Percentiles rank a stretch among this genome's conserved stretches.
Conservation (phyloP, 2,329 filamentous ascomycete genomes). For the Dactylellina drechsleri region DNA sequence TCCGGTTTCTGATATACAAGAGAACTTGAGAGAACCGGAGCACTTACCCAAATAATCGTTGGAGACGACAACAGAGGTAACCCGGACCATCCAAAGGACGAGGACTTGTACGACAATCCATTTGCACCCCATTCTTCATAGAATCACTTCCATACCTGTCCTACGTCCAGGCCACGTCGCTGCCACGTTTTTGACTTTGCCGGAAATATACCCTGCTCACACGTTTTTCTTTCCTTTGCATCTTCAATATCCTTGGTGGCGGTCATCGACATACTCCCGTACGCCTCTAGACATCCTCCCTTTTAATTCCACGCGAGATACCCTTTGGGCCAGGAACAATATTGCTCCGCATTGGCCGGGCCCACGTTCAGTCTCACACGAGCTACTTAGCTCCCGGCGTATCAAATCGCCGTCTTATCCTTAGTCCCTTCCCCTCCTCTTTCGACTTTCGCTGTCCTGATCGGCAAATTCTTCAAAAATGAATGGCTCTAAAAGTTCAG, state of each 20-base stretch:
- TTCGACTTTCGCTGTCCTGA: conserved; percentile 6
- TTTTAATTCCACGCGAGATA: conserved; percentile 47
- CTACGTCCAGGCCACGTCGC: conserved; percentile 54
- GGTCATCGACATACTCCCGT: conserved; percentile 27
- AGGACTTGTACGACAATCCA: conserved; percentile 41
- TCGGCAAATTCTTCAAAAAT: conserved; percentile 26
- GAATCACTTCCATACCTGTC: conserved; percentile 18
- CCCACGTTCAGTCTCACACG: conserved; percentile 6
- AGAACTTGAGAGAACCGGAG: conserved; percentile 43
- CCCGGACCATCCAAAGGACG: conserved; percentile 21
- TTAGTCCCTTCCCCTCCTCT: conserved; percentile 7
- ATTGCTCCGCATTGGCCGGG: conserved; percentile 29
- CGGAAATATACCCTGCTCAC: conserved; percentile 49
- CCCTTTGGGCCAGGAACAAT: conserved; percentile 21
- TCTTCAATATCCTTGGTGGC: conserved; percentile 26
- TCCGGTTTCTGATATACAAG: conserved; percentile 41
- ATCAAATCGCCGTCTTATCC: conserved; percentile 39
- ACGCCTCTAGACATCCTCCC: conserved; percentile 4
- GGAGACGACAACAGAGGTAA: conserved; percentile 16
- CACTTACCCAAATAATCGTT: conserved; percentile 53
- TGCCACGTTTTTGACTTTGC: conserved; percentile 55
- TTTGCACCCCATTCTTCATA: conserved; percentile 31
- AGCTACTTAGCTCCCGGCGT: conserved; percentile 44
- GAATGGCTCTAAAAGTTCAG: conserved; percentile 42
- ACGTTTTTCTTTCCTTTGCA: conserved; percentile 36